Conservation (phyloP, 164 flowering plant species). For the Piper longum region DNA sequence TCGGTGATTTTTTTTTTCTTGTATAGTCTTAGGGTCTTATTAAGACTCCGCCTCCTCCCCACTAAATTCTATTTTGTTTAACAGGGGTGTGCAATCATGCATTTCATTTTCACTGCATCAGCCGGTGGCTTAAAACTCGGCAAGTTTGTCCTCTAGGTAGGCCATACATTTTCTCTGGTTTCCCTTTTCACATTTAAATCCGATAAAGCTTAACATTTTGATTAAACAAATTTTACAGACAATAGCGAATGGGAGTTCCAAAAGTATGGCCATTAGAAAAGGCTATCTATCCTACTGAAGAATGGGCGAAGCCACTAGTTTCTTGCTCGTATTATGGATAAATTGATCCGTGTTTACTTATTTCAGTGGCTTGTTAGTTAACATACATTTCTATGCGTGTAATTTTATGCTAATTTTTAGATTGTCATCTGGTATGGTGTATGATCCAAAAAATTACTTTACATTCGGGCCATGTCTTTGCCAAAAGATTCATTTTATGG, state of each 20-base stretch:
- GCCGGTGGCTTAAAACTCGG: constrained; percentile 41
- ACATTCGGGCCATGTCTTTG: too few relatives aligned
- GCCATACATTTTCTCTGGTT: background rate
- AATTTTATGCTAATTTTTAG: too few relatives aligned
- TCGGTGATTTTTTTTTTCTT: too few relatives aligned
- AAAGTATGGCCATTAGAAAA: constrained; percentile 25
- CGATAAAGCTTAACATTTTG: background rate
- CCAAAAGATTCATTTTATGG: too few relatives aligned
- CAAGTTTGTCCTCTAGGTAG: constrained; percentile 37
- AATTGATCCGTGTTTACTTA: background rate
- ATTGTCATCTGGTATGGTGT: too few relatives aligned
- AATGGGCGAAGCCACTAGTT: background rate
- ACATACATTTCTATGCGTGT: too few relatives aligned
- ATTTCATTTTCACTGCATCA: constrained; percentile 40
- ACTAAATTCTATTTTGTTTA: background rate
- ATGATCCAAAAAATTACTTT: too few relatives aligned
- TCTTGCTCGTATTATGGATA: background rate
- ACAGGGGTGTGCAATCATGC: constrained; percentile 38
- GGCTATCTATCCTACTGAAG: too few relatives aligned
- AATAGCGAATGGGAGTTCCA: constrained; percentile 39
- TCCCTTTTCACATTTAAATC: background rate
- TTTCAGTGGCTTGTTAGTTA: background rate
- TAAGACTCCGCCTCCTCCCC: background rate
- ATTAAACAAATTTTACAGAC: constrained; percentile 12
- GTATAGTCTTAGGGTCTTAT: too few relatives aligned